These are phyloP conservation scores for Colletotrichum ledebouriae DNA, from an alignment of 2,329 filamentous ascomycete species.

Conservation along the genomic window DNA sequence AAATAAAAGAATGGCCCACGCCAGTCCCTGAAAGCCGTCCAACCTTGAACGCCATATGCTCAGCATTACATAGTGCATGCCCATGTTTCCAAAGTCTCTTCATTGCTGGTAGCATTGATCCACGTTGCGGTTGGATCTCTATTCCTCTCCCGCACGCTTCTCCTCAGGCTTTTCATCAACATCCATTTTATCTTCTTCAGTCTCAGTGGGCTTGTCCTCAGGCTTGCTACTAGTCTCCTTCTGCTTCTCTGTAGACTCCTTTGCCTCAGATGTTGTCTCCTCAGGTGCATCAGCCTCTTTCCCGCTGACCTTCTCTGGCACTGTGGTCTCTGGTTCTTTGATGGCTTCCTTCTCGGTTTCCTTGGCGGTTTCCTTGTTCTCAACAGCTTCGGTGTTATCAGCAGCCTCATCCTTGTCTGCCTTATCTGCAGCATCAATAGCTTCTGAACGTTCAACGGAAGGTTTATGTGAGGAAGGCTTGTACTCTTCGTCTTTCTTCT, in stretches of 20 bases:
- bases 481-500: constrained; percentile 44
- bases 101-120: constrained; percentile 8
- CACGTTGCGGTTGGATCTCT: neutral
- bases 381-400: constrained; percentile 5
- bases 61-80: constrained; percentile 3
- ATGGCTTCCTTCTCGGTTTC: constrained; percentile 40
- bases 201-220: constrained; percentile 40
- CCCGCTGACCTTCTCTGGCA: constrained; percentile 5
- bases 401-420: constrained; percentile 22
- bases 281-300: constrained; percentile 38
- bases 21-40: constrained; percentile 28
- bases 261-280: constrained; percentile 1
- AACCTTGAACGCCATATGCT: constrained; percentile 33
- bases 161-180: constrained; percentile 42
- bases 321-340: neutral
- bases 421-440: constrained; percentile 35
- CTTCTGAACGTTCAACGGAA: constrained; percentile 40
- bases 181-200: constrained; percentile 44
- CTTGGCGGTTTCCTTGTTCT: constrained; percentile 39
- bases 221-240: constrained; percentile 43
- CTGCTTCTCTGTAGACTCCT: constrained; percentile 44
- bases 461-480: constrained; percentile 41
- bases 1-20: constrained; percentile 9
- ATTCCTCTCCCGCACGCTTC: constrained; percentile 28
- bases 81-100: constrained; percentile 26